phyloP scores from a whole-genome alignment of 768 basidiomycete species.

The Suillus paluster region DNA sequence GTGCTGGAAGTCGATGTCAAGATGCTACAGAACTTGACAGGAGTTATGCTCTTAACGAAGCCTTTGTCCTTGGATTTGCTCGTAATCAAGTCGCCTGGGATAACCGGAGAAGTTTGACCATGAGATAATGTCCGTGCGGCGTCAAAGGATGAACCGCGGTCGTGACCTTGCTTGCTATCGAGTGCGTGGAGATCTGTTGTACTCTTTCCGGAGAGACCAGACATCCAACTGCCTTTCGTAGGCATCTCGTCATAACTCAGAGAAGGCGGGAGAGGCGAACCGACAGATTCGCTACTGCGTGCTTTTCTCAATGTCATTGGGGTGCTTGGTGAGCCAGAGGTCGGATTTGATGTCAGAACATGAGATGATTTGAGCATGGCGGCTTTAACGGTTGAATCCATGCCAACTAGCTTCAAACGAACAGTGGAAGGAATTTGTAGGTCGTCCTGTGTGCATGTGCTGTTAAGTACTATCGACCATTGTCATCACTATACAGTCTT shows the following conservation, averaged over 20 bases:
- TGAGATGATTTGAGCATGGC: conserved; percentile 91
- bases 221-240: conserved; percentile 28
- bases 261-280: conserved; percentile 51
- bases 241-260: conserved; percentile 40
- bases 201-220: conserved; percentile 35
- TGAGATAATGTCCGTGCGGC: conserved; percentile 54
- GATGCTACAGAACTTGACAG: conserved; percentile 69
- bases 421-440: conserved; percentile 84
- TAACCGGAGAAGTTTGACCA: conserved; percentile 52
- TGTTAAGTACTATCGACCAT: conserved; percentile 1
- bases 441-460: conserved; percentile 62
- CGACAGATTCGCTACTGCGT: conserved; percentile 74
- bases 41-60: conserved; percentile 57
- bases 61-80: conserved; percentile 56
- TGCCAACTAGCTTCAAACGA: conserved; percentile 76
- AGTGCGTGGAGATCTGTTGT: conserved; percentile 30
- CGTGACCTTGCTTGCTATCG: conserved; percentile 44
- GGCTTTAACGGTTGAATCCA: conserved; percentile 87
- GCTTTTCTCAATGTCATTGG: conserved; percentile 68
- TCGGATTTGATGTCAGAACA: conserved; percentile 51
- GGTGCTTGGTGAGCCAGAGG: conserved; percentile 43
- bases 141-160: conserved; percentile 68
- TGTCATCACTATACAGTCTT: conserved; percentile 31
- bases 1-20: conserved; percentile 71
- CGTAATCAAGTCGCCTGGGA: conserved; percentile 41